Conservation (phyloP, 352 stramenopile species). For the Globisporangium iwayamae region DNA sequence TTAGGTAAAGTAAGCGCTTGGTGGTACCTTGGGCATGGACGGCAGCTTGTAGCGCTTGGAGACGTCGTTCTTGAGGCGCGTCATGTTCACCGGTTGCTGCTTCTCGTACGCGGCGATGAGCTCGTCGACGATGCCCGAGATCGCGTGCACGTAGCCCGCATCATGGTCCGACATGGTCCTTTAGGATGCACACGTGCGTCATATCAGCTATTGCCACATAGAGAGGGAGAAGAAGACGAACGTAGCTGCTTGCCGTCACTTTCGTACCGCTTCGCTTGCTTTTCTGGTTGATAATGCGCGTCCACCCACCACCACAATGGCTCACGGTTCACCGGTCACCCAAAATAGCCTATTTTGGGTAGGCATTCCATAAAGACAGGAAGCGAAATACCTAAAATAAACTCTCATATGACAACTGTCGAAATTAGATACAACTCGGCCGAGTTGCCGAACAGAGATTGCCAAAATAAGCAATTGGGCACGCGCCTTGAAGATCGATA, state of each 20-base stretch:
- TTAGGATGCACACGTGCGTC: not conserved
- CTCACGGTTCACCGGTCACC: not conserved
- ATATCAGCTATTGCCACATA: not conserved
- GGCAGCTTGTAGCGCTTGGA: constrained; percentile 89
- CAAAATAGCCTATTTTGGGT: not conserved
- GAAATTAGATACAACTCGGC: too few species aligned
- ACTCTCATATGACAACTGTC: too few species aligned
- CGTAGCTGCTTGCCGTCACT: not conserved
- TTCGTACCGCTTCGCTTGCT: constrained; percentile 1
- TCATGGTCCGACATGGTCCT: constrained; percentile 19
- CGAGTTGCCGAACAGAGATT: too few species aligned
- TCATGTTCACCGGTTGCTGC: constrained; percentile 92
- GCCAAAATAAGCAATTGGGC: not conserved
- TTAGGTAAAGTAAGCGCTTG: not conserved
- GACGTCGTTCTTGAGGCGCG: constrained; percentile 89
- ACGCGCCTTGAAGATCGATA: constrained; percentile 8
- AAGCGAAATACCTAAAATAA: not conserved
- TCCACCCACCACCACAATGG: constrained; percentile 5
- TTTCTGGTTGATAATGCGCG: constrained; percentile 10
- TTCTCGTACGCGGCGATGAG: constrained; percentile 90
- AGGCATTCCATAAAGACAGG: not conserved
- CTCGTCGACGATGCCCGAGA: constrained; percentile 90
- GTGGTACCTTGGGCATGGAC: constrained; percentile 83
- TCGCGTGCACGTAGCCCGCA: constrained; percentile 70
- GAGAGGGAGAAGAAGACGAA: not conserved